Evolutionary conservation across 2,329 filamentous ascomycete species (phyloP).

Genomic region (Hypomyces perniciosus): DNA sequence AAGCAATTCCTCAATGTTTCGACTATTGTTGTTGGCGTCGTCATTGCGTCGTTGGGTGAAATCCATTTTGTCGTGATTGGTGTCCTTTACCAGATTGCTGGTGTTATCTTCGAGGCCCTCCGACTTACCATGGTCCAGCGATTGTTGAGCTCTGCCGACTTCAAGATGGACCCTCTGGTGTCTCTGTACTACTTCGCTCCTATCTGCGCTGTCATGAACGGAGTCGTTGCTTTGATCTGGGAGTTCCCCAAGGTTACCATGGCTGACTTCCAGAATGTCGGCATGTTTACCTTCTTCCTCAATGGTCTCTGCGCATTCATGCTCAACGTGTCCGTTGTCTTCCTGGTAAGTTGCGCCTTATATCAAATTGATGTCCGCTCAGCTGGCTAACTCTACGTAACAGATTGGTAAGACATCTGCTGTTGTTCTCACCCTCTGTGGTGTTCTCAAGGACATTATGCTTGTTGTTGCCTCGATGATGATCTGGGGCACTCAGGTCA

Average conservation of each 20-base stretch:
- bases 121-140: slow-evolving; percentile 81
- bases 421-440: slow-evolving; percentile 78
- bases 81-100: slow-evolving; percentile 71
- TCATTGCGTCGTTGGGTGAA: slow-evolving; percentile 92
- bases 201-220: slow-evolving; percentile 77
- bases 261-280: slow-evolving; percentile 66
- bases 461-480: slow-evolving; percentile 74
- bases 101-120: slow-evolving; percentile 75
- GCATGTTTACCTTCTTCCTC: slow-evolving; percentile 63
- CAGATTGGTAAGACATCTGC: slow-evolving; percentile 85
- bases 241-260: slow-evolving; percentile 66
- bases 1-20: slow-evolving; percentile 90
- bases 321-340: slow-evolving; percentile 79
- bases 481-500: slow-evolving; percentile 73
- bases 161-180: slow-evolving; percentile 87
- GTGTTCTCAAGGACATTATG: slow-evolving; percentile 83
- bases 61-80: slow-evolving; percentile 83
- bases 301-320: slow-evolving; percentile 76
- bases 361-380: background rate
- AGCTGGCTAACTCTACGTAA: slow-evolving; percentile 21
- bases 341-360: slow-evolving; percentile 56
- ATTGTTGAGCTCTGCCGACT: slow-evolving; percentile 73
- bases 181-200: slow-evolving; percentile 89
- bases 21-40: slow-evolving; percentile 87
- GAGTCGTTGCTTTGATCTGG: slow-evolving; percentile 63